phyloP scores from a whole-genome alignment of 176 grass and related monocot genomes.

The Juncus inflexus region DNA sequence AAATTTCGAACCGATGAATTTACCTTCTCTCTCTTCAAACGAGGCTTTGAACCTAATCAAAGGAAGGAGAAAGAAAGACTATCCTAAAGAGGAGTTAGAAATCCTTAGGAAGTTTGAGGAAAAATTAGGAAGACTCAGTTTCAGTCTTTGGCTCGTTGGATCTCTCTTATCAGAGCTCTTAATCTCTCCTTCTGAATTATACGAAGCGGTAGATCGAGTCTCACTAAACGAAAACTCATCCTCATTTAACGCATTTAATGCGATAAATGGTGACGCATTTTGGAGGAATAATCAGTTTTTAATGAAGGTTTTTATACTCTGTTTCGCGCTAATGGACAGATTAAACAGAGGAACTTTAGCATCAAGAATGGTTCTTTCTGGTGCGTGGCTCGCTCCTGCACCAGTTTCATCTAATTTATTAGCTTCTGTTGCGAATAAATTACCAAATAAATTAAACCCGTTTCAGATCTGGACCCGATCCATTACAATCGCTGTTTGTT shows the following conservation, averaged over 20 bases:
- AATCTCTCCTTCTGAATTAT: constrained; percentile 67
- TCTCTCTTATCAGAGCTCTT: constrained; percentile 85
- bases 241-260: not conserved
- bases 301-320: constrained; percentile 75
- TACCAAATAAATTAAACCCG: constrained; percentile 58
- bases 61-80: constrained; percentile 80
- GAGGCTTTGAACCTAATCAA: constrained; percentile 70
- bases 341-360: constrained; percentile 66
- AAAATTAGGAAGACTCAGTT: constrained; percentile 77
- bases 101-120: constrained; percentile 81
- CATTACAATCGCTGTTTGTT: constrained; percentile 66
- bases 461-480: constrained; percentile 73
- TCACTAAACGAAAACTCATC: constrained; percentile 55
- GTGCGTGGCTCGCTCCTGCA: constrained; percentile 86
- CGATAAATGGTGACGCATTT: constrained; percentile 59
- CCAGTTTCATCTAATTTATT: constrained; percentile 69
- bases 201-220: constrained; percentile 77
- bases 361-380: constrained; percentile 68
- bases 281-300: constrained; percentile 80
- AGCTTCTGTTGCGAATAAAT: constrained; percentile 62
- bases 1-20: constrained; percentile 82
- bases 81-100: constrained; percentile 56
- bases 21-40: constrained; percentile 54
- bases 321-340: constrained; percentile 82
- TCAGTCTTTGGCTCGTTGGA: constrained; percentile 70